These are phyloP conservation scores for Lobosporangium transversale DNA, from an alignment of 192 early-diverging fungal species.

Conservation along the genomic window DNA sequence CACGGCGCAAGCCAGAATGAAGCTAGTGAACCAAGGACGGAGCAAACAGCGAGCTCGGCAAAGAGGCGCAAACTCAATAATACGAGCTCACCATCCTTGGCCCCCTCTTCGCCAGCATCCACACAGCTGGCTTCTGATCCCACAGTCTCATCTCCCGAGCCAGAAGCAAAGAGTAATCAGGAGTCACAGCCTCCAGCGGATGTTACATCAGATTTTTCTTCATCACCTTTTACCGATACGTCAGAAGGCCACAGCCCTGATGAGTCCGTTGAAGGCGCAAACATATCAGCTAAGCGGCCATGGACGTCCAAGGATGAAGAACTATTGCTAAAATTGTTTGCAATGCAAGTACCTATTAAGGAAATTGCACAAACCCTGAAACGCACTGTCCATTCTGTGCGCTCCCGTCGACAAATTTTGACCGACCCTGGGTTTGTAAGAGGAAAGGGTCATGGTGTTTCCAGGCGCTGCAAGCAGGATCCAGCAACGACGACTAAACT, in stretches of 20 bases:
- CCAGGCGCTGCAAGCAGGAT: slow-evolving; percentile 27
- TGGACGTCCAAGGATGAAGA: slow-evolving; percentile 42
- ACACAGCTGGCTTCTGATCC: neutral
- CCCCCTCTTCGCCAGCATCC: neutral
- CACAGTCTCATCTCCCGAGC: neutral
- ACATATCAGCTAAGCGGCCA: slow-evolving; percentile 24
- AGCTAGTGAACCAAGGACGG: neutral
- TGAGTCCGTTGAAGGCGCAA: neutral
- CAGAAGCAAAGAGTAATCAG: too few relatives aligned
- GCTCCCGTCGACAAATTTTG: slow-evolving; percentile 43
- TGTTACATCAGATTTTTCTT: neutral
- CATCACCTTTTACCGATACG: neutral
- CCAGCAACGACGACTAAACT: slow-evolving; percentile 31
- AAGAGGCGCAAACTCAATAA: neutral
- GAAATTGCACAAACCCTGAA: slow-evolving; percentile 38
- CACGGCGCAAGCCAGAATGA: too few relatives aligned
- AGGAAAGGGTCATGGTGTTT: slow-evolving; percentile 42
- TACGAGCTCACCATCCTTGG: neutral
- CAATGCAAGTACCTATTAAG: slow-evolving; percentile 27
- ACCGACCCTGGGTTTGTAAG: slow-evolving; percentile 51
- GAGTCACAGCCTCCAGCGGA: too few relatives aligned
- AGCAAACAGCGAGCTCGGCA: neutral
- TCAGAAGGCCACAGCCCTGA: neutral
- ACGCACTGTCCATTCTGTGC: slow-evolving; percentile 44
- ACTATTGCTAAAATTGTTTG: slow-evolving; percentile 22